phyloP scores from a whole-genome alignment of 1,139 yeast species.

The Diutina scorzettiae region DNA sequence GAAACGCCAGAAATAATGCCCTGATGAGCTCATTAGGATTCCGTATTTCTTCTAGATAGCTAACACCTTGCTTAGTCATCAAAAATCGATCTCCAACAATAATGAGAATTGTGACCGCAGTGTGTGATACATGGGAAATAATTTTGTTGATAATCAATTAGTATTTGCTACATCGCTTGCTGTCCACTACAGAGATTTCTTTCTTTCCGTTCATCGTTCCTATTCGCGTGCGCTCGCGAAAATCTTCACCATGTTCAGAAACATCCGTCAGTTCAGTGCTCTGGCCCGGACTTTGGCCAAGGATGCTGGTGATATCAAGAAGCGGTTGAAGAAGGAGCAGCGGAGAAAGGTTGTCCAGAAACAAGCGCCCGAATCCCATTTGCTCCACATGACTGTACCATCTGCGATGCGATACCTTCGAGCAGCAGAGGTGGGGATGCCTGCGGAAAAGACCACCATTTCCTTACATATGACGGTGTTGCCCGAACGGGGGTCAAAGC shows the following conservation, averaged over 20 bases:
- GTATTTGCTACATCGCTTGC: no score
- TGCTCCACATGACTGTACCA: slow-evolving; percentile 62
- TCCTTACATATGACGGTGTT: slow-evolving; percentile 56
- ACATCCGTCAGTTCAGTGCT: slow-evolving; percentile 3
- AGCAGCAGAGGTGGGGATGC: slow-evolving; percentile 85
- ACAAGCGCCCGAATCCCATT: slow-evolving; percentile 33
- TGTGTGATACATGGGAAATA: no score
- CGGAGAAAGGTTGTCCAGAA: slow-evolving; percentile 9
- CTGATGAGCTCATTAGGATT: no score
- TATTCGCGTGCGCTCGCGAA: slow-evolving; percentile 1
- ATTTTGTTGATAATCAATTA: no score
- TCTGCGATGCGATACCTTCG: slow-evolving; percentile 68
- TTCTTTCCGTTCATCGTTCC: no score
- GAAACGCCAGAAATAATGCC: no score
- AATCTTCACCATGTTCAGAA: slow-evolving; percentile 3
- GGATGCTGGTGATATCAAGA: not conserved
- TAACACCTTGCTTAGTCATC: no score
- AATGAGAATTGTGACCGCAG: no score
- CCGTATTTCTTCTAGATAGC: no score
- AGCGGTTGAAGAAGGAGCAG: slow-evolving; percentile 18
- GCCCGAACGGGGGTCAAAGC: slow-evolving; percentile 70
- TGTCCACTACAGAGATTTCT: no score
- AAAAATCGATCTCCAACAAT: no score
- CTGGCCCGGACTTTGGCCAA: slow-evolving; percentile 4
- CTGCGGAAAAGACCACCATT: slow-evolving; percentile 55